Conservation (phyloP, 441 rosid genomes). For the Aleurites moluccanus region DNA sequence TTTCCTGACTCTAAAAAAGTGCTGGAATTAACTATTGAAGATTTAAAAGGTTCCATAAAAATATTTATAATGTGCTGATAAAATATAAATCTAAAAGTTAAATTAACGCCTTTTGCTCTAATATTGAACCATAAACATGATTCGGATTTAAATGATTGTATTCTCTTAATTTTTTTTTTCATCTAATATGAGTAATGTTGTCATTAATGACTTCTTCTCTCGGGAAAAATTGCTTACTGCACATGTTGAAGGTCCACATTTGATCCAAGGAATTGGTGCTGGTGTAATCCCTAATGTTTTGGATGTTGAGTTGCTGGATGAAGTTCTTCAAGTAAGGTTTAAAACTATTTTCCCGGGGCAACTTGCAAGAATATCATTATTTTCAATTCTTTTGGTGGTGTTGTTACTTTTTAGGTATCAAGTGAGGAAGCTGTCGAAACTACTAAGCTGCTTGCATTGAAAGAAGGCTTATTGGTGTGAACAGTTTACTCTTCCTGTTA, state of each 20-base stretch:
- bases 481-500: too few species aligned
- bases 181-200: not conserved
- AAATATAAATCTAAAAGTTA: too few species aligned
- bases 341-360: not conserved
- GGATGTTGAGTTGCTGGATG: slow-evolving; percentile 46
- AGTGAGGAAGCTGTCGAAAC: slow-evolving; percentile 76
- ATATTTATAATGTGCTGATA: too few species aligned
- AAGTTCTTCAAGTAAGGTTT: slow-evolving; percentile 45
- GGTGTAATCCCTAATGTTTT: slow-evolving; percentile 45
- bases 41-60: too few species aligned
- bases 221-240: not conserved
- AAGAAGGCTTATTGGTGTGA: slow-evolving; percentile 69
- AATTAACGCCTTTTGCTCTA: not conserved
- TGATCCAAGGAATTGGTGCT: slow-evolving; percentile 59
- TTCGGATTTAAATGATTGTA: not conserved
- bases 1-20: not conserved
- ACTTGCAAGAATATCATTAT: not conserved
- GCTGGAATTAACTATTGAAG: not conserved
- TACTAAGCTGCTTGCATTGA: slow-evolving; percentile 55
- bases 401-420: slow-evolving; percentile 38
- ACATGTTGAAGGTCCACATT: slow-evolving; percentile 38
- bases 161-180: not conserved
- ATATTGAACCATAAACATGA: not conserved
- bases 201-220: not conserved
- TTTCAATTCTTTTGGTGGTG: not conserved